These are phyloP conservation scores for Piedraia hortae DNA, from an alignment of 2,329 filamentous ascomycete genomes.

Conservation along the genomic window DNA sequence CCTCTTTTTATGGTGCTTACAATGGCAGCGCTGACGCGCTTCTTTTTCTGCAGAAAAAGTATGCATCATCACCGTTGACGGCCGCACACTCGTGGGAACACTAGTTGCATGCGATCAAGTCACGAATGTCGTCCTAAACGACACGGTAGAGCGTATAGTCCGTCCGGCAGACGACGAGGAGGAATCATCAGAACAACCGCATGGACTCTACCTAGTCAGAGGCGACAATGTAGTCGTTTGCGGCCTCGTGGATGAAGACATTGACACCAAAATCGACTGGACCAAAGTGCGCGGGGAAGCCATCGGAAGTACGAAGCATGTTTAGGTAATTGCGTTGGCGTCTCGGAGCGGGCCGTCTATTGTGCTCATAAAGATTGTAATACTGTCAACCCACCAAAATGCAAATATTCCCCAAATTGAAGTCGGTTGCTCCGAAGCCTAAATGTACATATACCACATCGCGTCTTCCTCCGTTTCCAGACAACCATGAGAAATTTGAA, in stretches of 20 bases:
- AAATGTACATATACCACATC: too few species aligned
- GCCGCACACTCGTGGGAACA: slow-evolving; percentile 47
- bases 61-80: slow-evolving; percentile 73
- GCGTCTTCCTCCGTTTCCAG: too few species aligned
- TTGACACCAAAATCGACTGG: slow-evolving; percentile 86
- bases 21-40: slow-evolving; percentile 2
- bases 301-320: slow-evolving; percentile 64
- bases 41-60: slow-evolving; percentile 42
- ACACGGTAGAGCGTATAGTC: slow-evolving; percentile 74
- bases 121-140: slow-evolving; percentile 70
- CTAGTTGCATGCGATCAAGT: slow-evolving; percentile 69
- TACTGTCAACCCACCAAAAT: too few species aligned
- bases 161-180: slow-evolving; percentile 61
- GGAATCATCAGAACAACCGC: slow-evolving; percentile 48
- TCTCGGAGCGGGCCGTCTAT: too few species aligned
- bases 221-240: slow-evolving; percentile 86
- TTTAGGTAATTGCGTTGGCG: too few species aligned
- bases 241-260: slow-evolving; percentile 64
- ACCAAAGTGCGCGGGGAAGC: slow-evolving; percentile 59
- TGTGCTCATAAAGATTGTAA: too few species aligned
- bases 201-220: slow-evolving; percentile 74
- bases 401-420: too few species aligned
- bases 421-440: too few species aligned
- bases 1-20: slow-evolving; percentile 2
- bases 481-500: too few species aligned